A percentile compares a stretch with the other conserved stretches of the same genome.
These are phyloP conservation scores for Rosa chinensis DNA, from an alignment of 306 rosid genomes.

Conservation along the genomic window DNA sequence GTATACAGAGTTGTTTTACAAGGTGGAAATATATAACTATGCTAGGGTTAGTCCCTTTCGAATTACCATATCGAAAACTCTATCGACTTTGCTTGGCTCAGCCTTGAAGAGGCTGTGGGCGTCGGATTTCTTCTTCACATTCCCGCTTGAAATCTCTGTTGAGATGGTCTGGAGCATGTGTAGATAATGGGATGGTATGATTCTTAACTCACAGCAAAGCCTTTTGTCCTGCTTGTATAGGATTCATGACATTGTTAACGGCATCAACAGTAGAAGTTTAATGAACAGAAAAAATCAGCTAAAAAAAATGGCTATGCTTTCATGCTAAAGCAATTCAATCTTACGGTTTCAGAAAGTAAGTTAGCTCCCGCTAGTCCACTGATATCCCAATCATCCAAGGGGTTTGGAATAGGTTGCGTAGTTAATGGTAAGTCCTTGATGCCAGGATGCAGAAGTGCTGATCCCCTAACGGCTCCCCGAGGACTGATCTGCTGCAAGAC, in stretches of 20 bases:
- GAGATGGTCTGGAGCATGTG: constrained; percentile 60
- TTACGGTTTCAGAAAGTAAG: constrained; percentile 71
- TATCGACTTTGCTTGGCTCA: constrained; percentile 73
- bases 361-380: constrained; percentile 58
- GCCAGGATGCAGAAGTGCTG: constrained; percentile 32
- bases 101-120: constrained; percentile 64
- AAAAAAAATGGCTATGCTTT: not conserved
- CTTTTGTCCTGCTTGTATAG: constrained; percentile 54
- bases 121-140: constrained; percentile 57
- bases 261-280: constrained; percentile 2
- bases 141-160: constrained; percentile 56
- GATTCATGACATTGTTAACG: not conserved
- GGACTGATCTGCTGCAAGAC: constrained; percentile 38
- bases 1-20: constrained; percentile 14
- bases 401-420: constrained; percentile 34
- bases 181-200: constrained; percentile 74
- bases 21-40: constrained; percentile 16
- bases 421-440: constrained; percentile 41
- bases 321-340: constrained; percentile 11
- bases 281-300: no score
- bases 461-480: constrained; percentile 36
- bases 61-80: constrained; percentile 69
- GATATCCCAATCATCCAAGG: constrained; percentile 72
- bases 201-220: constrained; percentile 67
- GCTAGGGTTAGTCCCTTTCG: constrained; percentile 48